Evolutionary conservation across 2,329 filamentous ascomycete species (phyloP).

Genomic region (Penicillium psychrosexuale): DNA sequence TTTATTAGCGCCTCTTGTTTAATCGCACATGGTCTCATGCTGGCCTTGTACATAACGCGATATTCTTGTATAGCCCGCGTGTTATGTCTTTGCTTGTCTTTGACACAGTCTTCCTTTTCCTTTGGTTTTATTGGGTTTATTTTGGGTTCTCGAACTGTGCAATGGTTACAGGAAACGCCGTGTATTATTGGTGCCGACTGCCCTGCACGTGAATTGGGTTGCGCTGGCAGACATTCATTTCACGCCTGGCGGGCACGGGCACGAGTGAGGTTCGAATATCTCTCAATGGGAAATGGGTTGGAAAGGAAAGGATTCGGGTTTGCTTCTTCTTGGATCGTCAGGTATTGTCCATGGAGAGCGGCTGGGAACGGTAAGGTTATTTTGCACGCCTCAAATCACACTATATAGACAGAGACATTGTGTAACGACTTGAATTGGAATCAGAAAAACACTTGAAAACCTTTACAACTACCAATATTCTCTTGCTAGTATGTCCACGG

Average conservation of each 20-base stretch:
- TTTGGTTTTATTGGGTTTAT: background rate
- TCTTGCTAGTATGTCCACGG: too few species aligned
- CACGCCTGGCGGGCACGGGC: conserved; percentile 22
- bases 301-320: conserved; percentile 6
- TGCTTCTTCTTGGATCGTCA: conserved; percentile 15
- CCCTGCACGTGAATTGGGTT: conserved; percentile 6
- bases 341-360: conserved; percentile 17
- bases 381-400: conserved; percentile 1
- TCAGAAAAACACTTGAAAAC: background rate
- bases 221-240: conserved; percentile 6
- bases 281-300: background rate
- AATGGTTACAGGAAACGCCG: conserved; percentile 7
- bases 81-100: background rate
- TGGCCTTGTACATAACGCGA: conserved; percentile 3
- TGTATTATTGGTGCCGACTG: conserved; percentile 16
- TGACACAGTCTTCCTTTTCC: background rate
- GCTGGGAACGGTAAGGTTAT: conserved; percentile 7
- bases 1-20: conserved; percentile 7
- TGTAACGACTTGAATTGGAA: conserved; percentile 9
- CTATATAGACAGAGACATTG: conserved; percentile 8
- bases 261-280: conserved; percentile 4
- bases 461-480: background rate
- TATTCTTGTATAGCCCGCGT: background rate
- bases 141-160: background rate
- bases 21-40: conserved; percentile 4